A percentile compares a stretch with the other conserved stretches of the same genome.
phyloP scores from a whole-genome alignment of 768 basidiomycete genomes.

The Suillus tomentosus region DNA sequence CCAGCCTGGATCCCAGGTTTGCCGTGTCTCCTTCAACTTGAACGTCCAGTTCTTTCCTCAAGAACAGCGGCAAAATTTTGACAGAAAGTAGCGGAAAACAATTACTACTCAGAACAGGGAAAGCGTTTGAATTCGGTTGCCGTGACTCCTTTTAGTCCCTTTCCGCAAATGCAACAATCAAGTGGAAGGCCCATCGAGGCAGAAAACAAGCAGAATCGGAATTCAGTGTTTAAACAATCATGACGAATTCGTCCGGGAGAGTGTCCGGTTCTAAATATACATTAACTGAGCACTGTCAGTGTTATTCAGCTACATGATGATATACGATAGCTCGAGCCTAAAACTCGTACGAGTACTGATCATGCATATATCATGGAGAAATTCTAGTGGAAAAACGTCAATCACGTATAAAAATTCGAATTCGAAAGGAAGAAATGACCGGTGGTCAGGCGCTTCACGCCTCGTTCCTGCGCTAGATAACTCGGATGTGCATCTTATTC shows the following conservation, averaged over 20 bases:
- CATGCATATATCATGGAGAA: not conserved
- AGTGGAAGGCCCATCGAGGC: too few relatives aligned
- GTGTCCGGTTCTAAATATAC: not conserved
- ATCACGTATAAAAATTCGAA: not conserved
- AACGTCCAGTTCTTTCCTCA: too few relatives aligned
- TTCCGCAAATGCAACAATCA: too few relatives aligned
- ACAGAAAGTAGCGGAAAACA: not conserved
- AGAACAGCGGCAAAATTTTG: not conserved
- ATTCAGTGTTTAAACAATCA: too few relatives aligned
- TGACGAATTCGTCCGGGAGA: too few relatives aligned
- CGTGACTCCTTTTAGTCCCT: not conserved
- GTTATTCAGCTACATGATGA: not conserved
- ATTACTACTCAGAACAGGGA: not conserved
- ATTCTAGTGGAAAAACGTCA: not conserved
- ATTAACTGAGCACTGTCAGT: not conserved
- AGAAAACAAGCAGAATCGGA: too few relatives aligned
- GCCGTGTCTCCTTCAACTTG: not conserved
- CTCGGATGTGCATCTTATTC: slow-evolving; percentile 1
- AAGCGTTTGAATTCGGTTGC: not conserved
- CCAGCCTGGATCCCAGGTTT: too few relatives aligned
- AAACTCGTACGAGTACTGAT: not conserved
- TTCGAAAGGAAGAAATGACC: not conserved
- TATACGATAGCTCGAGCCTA: not conserved
- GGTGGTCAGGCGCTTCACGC: not conserved
- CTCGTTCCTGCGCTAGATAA: not conserved